Evolutionary conservation across 352 stramenopile species (phyloP).

Genomic region (Globisporangium lucens): DNA sequence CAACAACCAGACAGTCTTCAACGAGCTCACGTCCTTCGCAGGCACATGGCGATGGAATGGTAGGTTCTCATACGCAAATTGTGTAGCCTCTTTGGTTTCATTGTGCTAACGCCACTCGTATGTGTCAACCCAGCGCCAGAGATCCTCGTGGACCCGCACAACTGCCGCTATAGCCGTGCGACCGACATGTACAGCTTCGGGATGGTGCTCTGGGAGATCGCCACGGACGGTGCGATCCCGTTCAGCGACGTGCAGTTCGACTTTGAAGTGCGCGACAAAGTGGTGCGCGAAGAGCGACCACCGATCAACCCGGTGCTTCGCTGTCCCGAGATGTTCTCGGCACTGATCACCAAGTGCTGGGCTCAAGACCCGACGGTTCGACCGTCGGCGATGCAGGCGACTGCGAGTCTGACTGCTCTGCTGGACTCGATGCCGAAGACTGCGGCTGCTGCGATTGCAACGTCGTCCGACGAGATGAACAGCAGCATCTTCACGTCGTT

Average conservation of each 20-base stretch:
- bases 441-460: conserved; percentile 26
- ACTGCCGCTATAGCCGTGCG: conserved; percentile 65
- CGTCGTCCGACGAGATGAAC: conserved; percentile 39
- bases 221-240: conserved; percentile 57
- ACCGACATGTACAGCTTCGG: conserved; percentile 81
- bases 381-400: conserved; percentile 45
- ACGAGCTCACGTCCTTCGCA: conserved; percentile 47
- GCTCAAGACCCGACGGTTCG: conserved; percentile 49
- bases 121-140: conserved; percentile 41
- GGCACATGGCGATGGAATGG: conserved; percentile 73
- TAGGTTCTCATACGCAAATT: background rate
- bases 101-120: background rate
- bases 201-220: conserved; percentile 67
- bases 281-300: conserved; percentile 55
- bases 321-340: conserved; percentile 49
- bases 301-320: conserved; percentile 31
- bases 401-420: conserved; percentile 49
- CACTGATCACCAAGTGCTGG: conserved; percentile 63
- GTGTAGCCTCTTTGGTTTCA: background rate
- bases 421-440: conserved; percentile 48
- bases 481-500: conserved; percentile 65
- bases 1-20: conserved; percentile 21
- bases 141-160: conserved; percentile 62
- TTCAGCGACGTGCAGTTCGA: conserved; percentile 67
- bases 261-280: conserved; percentile 59